Conservation (phyloP, 352 stramenopile species). For the Pythium plurisporium region DNA sequence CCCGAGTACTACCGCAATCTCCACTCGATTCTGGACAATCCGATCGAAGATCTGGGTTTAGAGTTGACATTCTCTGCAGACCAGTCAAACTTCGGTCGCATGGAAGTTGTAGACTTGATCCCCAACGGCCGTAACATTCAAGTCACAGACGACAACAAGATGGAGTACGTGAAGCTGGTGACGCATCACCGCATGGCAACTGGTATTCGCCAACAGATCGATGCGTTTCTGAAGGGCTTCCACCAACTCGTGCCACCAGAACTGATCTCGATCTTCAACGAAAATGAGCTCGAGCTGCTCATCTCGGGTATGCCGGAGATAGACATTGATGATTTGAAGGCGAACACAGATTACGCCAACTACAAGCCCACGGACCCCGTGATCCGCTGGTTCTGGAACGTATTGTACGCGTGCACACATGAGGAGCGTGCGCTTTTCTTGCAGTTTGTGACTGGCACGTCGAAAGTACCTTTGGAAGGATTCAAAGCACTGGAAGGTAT, state of each 20-base stretch:
- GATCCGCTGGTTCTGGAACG: constrained; percentile 94
- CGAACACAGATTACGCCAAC: constrained; percentile 92
- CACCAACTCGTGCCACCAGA: constrained; percentile 88
- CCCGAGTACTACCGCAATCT: constrained; percentile 95
- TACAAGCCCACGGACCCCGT: constrained; percentile 88
- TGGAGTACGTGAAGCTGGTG: constrained; percentile 92
- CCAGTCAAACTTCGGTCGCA: constrained; percentile 87
- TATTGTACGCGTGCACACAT: constrained; percentile 87
- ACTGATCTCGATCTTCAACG: constrained; percentile 92
- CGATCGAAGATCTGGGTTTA: constrained; percentile 79
- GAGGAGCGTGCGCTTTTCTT: constrained; percentile 91
- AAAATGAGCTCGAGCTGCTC: constrained; percentile 91
- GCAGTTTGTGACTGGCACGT: constrained; percentile 92
- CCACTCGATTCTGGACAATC: constrained; percentile 87
- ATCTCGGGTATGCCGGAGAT: constrained; percentile 93
- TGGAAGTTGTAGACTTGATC: constrained; percentile 88
- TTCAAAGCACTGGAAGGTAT: constrained; percentile 99
- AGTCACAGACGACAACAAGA: constrained; percentile 93
- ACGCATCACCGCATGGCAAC: constrained; percentile 99
- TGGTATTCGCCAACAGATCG: constrained; percentile 94
- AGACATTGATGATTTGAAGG: constrained; percentile 92
- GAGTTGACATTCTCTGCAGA: constrained; percentile 93
- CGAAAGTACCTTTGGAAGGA: constrained; percentile 94
- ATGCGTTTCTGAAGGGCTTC: constrained; percentile 89
- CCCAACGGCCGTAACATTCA: constrained; percentile 79